A percentile compares a stretch with the other conserved stretches of the same genome.
Conservation (phyloP, 441 rosid genomes). For the Croton setiger region DNA sequence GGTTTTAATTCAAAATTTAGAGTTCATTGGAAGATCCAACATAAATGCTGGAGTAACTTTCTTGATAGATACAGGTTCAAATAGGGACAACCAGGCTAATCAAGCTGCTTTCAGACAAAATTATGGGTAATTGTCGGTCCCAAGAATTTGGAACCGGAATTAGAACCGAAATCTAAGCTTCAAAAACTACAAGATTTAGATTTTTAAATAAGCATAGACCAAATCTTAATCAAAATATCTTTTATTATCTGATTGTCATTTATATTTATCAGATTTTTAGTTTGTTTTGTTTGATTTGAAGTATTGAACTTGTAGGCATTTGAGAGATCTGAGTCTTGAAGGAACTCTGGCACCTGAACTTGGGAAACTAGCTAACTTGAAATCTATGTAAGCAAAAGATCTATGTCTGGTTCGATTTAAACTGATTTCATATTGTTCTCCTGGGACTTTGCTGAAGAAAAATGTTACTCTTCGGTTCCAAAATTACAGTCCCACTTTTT, state of each 20-base stretch:
- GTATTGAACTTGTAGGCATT: constrained; percentile 39
- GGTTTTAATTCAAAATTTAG: constrained; percentile 1
- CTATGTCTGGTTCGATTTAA: not conserved
- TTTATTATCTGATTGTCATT: not conserved
- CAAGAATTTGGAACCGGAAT: too few species aligned
- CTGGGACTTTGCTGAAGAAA: too few species aligned
- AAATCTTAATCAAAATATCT: too few species aligned
- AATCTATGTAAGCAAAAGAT: constrained; percentile 58
- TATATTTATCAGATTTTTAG: not conserved
- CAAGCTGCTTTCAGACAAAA: too few species aligned
- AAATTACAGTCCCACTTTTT: too few species aligned
- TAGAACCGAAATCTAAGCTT: too few species aligned
- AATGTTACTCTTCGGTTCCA: too few species aligned
- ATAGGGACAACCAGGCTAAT: not conserved
- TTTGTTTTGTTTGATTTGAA: constrained; percentile 17
- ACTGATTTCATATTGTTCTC: too few species aligned
- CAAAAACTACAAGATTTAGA: too few species aligned
- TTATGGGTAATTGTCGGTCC: too few species aligned
- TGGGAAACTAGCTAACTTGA: constrained; percentile 48
- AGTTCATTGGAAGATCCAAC: not conserved
- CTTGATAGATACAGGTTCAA: not conserved
- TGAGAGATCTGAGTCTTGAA: constrained; percentile 65
- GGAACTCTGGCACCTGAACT: constrained; percentile 78
- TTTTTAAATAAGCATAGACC: too few species aligned
- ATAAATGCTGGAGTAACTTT: not conserved